phyloP scores from a whole-genome alignment of 2,329 filamentous ascomycete genomes.

The Esteya vermicola region DNA sequence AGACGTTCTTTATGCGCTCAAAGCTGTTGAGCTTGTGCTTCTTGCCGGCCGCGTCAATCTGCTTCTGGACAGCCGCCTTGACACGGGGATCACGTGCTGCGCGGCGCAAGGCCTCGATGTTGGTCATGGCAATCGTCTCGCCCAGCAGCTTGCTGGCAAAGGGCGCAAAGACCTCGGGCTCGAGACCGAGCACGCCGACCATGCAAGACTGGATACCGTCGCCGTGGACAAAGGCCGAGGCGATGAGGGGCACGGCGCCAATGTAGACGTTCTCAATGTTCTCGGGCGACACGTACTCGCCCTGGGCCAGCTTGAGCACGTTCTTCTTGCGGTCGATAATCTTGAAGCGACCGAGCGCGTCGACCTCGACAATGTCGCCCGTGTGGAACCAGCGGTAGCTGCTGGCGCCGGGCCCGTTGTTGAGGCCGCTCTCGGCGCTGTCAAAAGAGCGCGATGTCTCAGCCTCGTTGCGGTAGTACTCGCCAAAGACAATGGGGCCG shows the following conservation, averaged over 20 bases:
- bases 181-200: conserved; percentile 77
- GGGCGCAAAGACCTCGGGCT: conserved; percentile 68
- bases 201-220: conserved; percentile 70
- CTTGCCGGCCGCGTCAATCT: conserved; percentile 65
- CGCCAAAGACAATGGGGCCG: conserved; percentile 64
- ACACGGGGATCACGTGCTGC: conserved; percentile 58
- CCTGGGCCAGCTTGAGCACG: conserved; percentile 94
- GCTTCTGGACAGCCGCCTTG: conserved; percentile 58
- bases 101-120: conserved; percentile 51
- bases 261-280: conserved; percentile 92
- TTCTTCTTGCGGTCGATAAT: conserved; percentile 98
- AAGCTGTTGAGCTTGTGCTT: conserved; percentile 85
- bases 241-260: conserved; percentile 63
- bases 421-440: too few species aligned
- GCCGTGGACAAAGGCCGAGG: conserved; percentile 80
- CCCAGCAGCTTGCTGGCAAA: conserved; percentile 69
- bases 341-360: conserved; percentile 72
- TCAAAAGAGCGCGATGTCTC: conserved; percentile 77
- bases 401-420: too few species aligned
- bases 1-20: conserved; percentile 63
- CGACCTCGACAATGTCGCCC: conserved; percentile 78
- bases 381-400: conserved; percentile 90
- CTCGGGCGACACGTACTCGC: conserved; percentile 96
- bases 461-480: conserved; percentile 81
- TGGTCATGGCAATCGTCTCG: conserved; percentile 46